phyloP scores from a whole-genome alignment of 495 filamentous ascomycete genomes.

The Beverwykella pulmonaria region DNA sequence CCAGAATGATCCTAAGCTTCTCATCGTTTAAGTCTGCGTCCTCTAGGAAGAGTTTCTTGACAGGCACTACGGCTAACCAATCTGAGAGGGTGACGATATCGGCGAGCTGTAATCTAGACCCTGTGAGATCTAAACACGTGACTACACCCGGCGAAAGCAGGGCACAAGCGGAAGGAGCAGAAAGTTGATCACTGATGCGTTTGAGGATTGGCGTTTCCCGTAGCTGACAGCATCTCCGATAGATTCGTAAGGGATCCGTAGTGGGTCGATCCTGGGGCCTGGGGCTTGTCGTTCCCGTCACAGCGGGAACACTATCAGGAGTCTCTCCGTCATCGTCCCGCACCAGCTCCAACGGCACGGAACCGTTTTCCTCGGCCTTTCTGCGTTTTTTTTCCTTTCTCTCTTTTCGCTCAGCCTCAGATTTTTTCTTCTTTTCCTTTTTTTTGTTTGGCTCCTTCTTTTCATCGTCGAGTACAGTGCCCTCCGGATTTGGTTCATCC shows the following conservation, averaged over 20 bases:
- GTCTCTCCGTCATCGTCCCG: slow-evolving; percentile 50
- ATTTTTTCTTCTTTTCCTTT: slow-evolving; percentile 89
- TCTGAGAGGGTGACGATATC: slow-evolving; percentile 88
- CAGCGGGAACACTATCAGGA: slow-evolving; percentile 29
- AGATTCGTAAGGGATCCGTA: slow-evolving; percentile 89
- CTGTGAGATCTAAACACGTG: slow-evolving; percentile 77
- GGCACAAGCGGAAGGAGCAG: slow-evolving; percentile 63
- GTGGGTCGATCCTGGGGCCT: slow-evolving; percentile 72
- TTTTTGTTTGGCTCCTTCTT: slow-evolving; percentile 64
- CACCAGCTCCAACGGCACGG: slow-evolving; percentile 75
- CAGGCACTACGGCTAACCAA: slow-evolving; percentile 90
- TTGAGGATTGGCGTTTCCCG: slow-evolving; percentile 88
- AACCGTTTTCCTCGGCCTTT: slow-evolving; percentile 79
- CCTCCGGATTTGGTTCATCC: slow-evolving; percentile 40
- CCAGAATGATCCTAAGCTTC: slow-evolving; percentile 80
- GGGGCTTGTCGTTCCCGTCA: slow-evolving; percentile 35
- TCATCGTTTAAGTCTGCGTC: slow-evolving; percentile 85
- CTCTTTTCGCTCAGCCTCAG: slow-evolving; percentile 83
- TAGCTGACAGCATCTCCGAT: slow-evolving; percentile 90
- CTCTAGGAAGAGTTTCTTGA: slow-evolving; percentile 81
- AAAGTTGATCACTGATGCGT: slow-evolving; percentile 83
- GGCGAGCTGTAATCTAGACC: slow-evolving; percentile 76
- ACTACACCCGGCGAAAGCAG: slow-evolving; percentile 69
- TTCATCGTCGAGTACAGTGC: slow-evolving; percentile 39
- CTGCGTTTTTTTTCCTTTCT: slow-evolving; percentile 79